phyloP scores from a whole-genome alignment of 1,284 basidiomycete genomes.

The Nidula niveotomentosa region DNA sequence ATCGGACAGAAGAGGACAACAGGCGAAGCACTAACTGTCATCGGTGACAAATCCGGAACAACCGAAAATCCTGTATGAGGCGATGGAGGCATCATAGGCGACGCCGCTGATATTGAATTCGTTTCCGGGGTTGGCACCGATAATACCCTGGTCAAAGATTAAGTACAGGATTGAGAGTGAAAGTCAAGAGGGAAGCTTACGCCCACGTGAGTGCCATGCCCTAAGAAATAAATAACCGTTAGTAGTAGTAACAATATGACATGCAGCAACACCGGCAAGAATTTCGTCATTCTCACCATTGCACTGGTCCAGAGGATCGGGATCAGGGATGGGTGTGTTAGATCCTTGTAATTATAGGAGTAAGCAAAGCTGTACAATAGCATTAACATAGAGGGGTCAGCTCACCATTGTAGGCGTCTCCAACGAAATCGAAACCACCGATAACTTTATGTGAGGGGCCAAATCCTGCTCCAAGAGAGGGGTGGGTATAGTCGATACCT shows the following conservation, averaged over 20 bases:
- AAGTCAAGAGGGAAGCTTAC: constrained; percentile 22
- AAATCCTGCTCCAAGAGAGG: constrained; percentile 61
- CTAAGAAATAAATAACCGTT: constrained; percentile 9
- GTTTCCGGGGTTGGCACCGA: constrained; percentile 58
- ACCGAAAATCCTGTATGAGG: constrained; percentile 49
- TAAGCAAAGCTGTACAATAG: background rate
- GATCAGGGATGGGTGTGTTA: constrained; percentile 44
- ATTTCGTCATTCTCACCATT: constrained; percentile 25
- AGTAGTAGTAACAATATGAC: background rate
- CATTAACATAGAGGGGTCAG: background rate
- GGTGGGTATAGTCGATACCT: constrained; percentile 46
- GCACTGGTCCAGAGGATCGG: constrained; percentile 47
- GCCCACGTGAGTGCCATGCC: constrained; percentile 64
- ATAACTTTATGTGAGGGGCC: constrained; percentile 61
- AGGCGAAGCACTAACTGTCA: constrained; percentile 33
- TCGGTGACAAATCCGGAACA: constrained; percentile 43
- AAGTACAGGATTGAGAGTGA: too few relatives aligned
- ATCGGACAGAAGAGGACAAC: background rate
- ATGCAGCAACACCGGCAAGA: background rate
- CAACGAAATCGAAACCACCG: constrained; percentile 47
- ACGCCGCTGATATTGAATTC: constrained; percentile 56
- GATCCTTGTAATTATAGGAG: constrained; percentile 23
- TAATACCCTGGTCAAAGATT: constrained; percentile 45
- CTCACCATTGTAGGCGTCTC: constrained; percentile 26
- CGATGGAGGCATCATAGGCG: constrained; percentile 43